Evolutionary conservation across 1,139 yeast genomes (phyloP).

Genomic region (Pichia norvegensis): DNA sequence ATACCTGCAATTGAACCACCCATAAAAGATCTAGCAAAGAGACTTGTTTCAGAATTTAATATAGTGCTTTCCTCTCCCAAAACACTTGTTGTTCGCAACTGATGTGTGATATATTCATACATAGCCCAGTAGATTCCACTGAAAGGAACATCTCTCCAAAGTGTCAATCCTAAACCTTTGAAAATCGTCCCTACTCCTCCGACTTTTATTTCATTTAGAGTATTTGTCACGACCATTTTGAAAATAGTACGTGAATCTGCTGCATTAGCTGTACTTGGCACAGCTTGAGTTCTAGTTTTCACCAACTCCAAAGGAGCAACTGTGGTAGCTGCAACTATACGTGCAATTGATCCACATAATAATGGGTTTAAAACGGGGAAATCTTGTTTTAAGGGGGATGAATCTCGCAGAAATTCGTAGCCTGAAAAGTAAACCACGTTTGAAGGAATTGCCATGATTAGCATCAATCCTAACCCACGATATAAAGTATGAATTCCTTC

Average conservation of each 20-base stretch:
- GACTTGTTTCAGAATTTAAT: constrained; percentile 27
- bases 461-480: constrained; percentile 80
- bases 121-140: constrained; percentile 93
- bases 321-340: constrained; percentile 75
- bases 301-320: constrained; percentile 84
- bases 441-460: constrained; percentile 87
- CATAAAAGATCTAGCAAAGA: constrained; percentile 66
- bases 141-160: constrained; percentile 97
- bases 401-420: constrained; percentile 76
- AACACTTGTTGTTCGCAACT: constrained; percentile 14
- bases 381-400: constrained; percentile 46
- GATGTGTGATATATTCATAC: constrained; percentile 43
- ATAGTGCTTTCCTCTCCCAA: constrained; percentile 10
- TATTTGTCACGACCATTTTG: constrained; percentile 47
- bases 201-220: constrained; percentile 42
- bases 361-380: constrained; percentile 59
- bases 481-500: constrained; percentile 80
- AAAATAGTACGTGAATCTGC: constrained; percentile 33
- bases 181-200: constrained; percentile 65
- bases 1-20: constrained; percentile 84
- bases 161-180: constrained; percentile 77
- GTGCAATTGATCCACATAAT: constrained; percentile 77
- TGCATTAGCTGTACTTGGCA: constrained; percentile 39
- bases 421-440: constrained; percentile 93
- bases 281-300: constrained; percentile 83